These are phyloP conservation scores for Acaromyces ingoldii DNA, from an alignment of 1,284 basidiomycete species.

Conservation along the genomic window DNA sequence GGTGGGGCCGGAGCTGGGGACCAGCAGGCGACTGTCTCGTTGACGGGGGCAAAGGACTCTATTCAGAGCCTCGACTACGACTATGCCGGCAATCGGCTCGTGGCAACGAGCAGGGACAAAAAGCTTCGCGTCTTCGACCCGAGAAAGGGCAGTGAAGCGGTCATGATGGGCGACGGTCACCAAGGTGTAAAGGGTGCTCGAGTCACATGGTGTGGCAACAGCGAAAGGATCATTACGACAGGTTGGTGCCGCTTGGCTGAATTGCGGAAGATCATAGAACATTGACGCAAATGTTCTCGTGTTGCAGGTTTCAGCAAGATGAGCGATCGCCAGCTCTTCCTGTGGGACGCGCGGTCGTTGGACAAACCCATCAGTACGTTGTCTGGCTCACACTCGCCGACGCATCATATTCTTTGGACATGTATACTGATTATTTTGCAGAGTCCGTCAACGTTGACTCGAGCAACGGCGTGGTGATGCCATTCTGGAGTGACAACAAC, in stretches of 20 bases:
- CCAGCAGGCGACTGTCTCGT: slow-evolving; percentile 54
- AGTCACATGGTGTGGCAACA: slow-evolving; percentile 83
- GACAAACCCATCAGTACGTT: slow-evolving; percentile 19
- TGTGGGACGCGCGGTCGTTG: slow-evolving; percentile 54
- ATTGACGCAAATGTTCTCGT: no score
- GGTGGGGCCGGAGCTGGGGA: neutral
- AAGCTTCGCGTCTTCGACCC: slow-evolving; percentile 89
- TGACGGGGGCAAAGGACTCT: slow-evolving; percentile 77
- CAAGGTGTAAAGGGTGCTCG: slow-evolving; percentile 89
- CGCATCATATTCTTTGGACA: neutral
- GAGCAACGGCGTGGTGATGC: slow-evolving; percentile 82
- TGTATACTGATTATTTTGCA: neutral
- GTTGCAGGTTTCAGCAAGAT: slow-evolving; percentile 70
- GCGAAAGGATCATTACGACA: slow-evolving; percentile 81
- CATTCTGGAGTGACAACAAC: slow-evolving; percentile 80
- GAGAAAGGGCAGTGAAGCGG: slow-evolving; percentile 70
- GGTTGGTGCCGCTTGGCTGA: slow-evolving; percentile 53
- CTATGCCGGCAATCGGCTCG: slow-evolving; percentile 68
- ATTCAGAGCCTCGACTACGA: slow-evolving; percentile 85
- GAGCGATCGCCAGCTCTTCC: slow-evolving; percentile 79
- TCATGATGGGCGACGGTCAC: slow-evolving; percentile 78
- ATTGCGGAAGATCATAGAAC: no score
- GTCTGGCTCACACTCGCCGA: no score
- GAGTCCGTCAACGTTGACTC: slow-evolving; percentile 38
- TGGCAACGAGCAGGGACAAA: slow-evolving; percentile 73